phyloP scores from a whole-genome alignment of 129 eudicot species.

The Chrysanthemum seticuspe region DNA sequence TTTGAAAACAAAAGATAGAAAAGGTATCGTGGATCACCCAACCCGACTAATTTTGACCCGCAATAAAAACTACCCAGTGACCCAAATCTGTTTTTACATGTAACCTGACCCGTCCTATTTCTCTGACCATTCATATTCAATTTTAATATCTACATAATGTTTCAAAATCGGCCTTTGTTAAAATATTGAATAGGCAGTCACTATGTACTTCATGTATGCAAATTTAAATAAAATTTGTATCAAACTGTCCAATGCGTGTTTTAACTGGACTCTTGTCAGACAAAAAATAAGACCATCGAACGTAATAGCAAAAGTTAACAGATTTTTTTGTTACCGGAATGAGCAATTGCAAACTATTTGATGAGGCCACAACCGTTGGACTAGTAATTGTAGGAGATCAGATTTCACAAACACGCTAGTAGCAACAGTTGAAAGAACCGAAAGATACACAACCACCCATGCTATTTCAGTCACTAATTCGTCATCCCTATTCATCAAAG shows the following conservation, averaged over 20 bases:
- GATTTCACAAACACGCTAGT: slow-evolving; percentile 70
- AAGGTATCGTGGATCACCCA: too few relatives aligned
- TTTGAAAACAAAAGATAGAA: too few relatives aligned
- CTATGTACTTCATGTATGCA: not conserved
- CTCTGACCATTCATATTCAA: not conserved
- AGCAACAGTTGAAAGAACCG: slow-evolving; percentile 86
- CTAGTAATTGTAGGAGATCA: slow-evolving; percentile 72
- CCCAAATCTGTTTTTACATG: too few relatives aligned
- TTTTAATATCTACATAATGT: not conserved
- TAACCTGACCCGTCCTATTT: too few relatives aligned
- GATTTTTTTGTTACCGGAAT: slow-evolving; percentile 64
- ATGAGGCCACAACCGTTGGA: slow-evolving; percentile 66
- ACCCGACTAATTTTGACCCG: too few relatives aligned
- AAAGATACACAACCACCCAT: slow-evolving; percentile 94
- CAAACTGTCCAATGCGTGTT: not conserved
- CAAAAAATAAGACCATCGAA: not conserved
- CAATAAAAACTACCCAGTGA: too few relatives aligned
- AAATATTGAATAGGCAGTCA: not conserved
- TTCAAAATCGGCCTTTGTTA: slow-evolving; percentile 1
- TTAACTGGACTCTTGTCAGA: not conserved
- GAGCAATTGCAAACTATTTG: slow-evolving; percentile 84
- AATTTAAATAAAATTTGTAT: not conserved
- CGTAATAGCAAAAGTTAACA: not conserved
- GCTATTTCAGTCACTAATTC: slow-evolving; percentile 94
- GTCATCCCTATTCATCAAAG: slow-evolving; percentile 60